Conservation (phyloP, 2,329 filamentous ascomycete genomes). For the Colletotrichum spinosum region DNA sequence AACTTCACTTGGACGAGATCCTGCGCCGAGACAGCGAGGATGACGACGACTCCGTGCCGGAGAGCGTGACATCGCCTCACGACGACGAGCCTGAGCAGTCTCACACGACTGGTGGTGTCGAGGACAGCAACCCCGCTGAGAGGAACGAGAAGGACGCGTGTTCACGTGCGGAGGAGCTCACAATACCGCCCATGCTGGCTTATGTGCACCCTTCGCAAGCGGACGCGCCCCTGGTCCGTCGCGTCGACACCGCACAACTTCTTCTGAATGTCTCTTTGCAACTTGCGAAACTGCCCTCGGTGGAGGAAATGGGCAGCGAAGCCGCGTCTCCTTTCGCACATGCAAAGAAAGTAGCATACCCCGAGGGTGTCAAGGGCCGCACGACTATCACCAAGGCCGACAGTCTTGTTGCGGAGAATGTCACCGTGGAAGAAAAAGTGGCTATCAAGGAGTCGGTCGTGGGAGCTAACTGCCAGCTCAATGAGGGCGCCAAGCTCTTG, state of each 20-base stretch:
- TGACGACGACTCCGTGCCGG: constrained; percentile 49
- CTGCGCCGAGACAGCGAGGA: constrained; percentile 61
- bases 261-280: constrained; percentile 85
- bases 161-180: constrained; percentile 40
- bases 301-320: constrained; percentile 70
- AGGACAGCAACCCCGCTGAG: constrained; percentile 18
- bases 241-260: constrained; percentile 88
- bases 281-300: constrained; percentile 83
- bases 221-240: constrained; percentile 77
- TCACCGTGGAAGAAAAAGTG: constrained; percentile 87
- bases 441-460: constrained; percentile 95
- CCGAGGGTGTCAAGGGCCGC: constrained; percentile 81
- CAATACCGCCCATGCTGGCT: constrained; percentile 79
- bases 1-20: constrained; percentile 78
- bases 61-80: constrained; percentile 44
- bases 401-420: constrained; percentile 87
- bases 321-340: constrained; percentile 81
- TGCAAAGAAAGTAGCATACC: constrained; percentile 82
- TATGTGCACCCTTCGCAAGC: constrained; percentile 77
- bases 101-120: constrained; percentile 24
- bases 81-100: constrained; percentile 38
- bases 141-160: constrained; percentile 39
- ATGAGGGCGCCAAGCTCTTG: constrained; percentile 85
- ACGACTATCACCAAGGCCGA: constrained; percentile 87
- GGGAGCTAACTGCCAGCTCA: constrained; percentile 87